Evolutionary conservation across 331 rosid species (phyloP), one percentile per base, ranked within the genome.

Genomic region (Quercus phellos): DNA sequence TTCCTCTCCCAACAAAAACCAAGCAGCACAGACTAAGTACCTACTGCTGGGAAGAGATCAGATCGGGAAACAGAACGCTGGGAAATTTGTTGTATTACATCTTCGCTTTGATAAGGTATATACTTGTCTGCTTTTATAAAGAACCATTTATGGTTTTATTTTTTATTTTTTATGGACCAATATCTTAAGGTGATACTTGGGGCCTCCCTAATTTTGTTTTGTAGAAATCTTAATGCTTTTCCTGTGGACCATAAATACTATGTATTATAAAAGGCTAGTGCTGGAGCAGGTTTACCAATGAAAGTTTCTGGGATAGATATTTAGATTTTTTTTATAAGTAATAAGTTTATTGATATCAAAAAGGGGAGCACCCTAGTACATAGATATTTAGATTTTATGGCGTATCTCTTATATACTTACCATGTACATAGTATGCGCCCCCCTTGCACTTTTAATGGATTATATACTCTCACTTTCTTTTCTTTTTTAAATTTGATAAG

Each of bases 51-150:
- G 79, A 86, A 86, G 17, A n/a, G 16, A 66, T 32, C 51, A 4
- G 50, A 66, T 66, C 0, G 51, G 51, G 16, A 29, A 55, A 68
- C 89, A 10, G 58, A 87, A 77, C 64, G 72, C 84, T 5, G 83
- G 85, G 82, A 93, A 90, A 77, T 93, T 90, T 83, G 98, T 91
- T 75, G 98, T 86, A 58, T 79, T 93, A 6, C 98, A 91, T 77
- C 91, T 93, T 51, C 94, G 98, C 30, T 93, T 93, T 79, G 98
- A 93, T 63, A 93, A 93, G 94, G 98, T 95, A 79, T 79, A 9
- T 24, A 61, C 55, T 30, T 30, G 38, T 61, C 51, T 46, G 46
- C 75, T 63, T 4, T n/a, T 34, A 27, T 51, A 30, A 26, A 9
- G 8, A 60, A 58, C 50, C 61, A 16, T 30, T 70, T 30, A 27